Evolutionary conservation across 2,329 filamentous ascomycete genomes (phyloP), one percentile per base, ranked within the genome.

Genomic region (Penicillium paneum): DNA sequence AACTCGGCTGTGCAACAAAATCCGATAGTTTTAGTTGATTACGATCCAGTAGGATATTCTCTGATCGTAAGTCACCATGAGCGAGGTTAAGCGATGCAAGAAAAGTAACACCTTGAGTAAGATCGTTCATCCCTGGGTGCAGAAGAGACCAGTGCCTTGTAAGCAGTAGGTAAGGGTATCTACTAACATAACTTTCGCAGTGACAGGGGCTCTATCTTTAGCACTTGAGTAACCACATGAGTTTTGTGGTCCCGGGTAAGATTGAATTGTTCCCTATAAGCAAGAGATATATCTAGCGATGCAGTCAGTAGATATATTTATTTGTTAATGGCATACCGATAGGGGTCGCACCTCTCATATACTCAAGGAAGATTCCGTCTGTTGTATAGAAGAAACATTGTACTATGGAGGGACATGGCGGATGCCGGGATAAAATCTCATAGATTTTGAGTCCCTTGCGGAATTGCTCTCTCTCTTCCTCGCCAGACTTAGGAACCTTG

Each of bases 61-160:
- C 60, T 17, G 70, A 64, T 53, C 65, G 62, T 49, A 73, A 49
- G 19, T 72, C 66, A 38, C 66, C 64, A 57, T 73, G 62, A 1
- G 66, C 64, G 40, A 72, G 67, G 19, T 66, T 62, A n/a, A 71
- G 60, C 0, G 66, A 69, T 60, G 70, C 68, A 0, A 72, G 49
- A 44, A 70, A 70, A 55, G 67, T 65, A 43, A 69, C 61, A 11
- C 61, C 68, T 57, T 66, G 62, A 42, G 67, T 57, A 28, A 72
- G 64, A 26, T 69, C 57, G 34, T 67, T 70, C 62, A 70, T 70
- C 69, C 21, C 21, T 24, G 21, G 21, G 21, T 24, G 21, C 21
- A 24, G 3, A 24, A 24, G 21, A 24, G 21, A 24, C 5, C 21
- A 24, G 21, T 24, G 21, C 21, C 21, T 4, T 21, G 4, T 21